Conservation (phyloP, 164 flowering plant genomes). For the Protea cynaroides region DNA sequence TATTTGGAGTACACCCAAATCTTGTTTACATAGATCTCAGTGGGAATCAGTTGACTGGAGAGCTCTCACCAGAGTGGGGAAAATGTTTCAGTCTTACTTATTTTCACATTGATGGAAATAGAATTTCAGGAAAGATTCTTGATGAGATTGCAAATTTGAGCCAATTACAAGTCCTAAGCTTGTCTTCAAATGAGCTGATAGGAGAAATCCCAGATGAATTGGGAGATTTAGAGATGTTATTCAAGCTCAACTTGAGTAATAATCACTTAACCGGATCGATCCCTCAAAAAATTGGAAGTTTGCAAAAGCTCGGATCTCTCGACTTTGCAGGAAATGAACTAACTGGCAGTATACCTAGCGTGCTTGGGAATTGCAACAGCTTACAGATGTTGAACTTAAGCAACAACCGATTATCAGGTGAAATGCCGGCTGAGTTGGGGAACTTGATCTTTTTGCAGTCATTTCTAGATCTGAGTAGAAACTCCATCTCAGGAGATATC, state of each 20-base stretch:
- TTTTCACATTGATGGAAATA: not conserved
- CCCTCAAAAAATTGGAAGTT: slow-evolving; percentile 22
- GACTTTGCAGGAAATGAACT: slow-evolving; percentile 28
- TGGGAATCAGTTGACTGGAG: slow-evolving; percentile 8
- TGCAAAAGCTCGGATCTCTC: slow-evolving; percentile 19
- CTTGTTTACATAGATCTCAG: slow-evolving; percentile 7
- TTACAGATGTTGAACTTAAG: slow-evolving; percentile 31
- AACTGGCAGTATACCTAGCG: slow-evolving; percentile 21
- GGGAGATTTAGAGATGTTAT: slow-evolving; percentile 14
- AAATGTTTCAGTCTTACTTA: not conserved
- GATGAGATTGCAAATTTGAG: not conserved
- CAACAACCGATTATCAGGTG: slow-evolving; percentile 38
- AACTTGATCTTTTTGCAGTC: slow-evolving; percentile 28
- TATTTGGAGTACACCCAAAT: slow-evolving; percentile 12
- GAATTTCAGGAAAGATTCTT: slow-evolving; percentile 5
- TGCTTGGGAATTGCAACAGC: slow-evolving; percentile 20
- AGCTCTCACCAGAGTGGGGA: slow-evolving; percentile 10
- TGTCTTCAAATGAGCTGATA: slow-evolving; percentile 31
- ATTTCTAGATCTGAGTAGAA: slow-evolving; percentile 48
- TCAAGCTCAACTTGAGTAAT: slow-evolving; percentile 29
- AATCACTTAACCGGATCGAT: slow-evolving; percentile 35
- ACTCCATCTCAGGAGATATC: slow-evolving; percentile 42
- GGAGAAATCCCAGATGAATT: slow-evolving; percentile 42
- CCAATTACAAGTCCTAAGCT: slow-evolving; percentile 4
- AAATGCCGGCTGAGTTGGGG: slow-evolving; percentile 39